Conservation (phyloP, 2,329 filamentous ascomycete species). For the Fusarium equiseti region DNA sequence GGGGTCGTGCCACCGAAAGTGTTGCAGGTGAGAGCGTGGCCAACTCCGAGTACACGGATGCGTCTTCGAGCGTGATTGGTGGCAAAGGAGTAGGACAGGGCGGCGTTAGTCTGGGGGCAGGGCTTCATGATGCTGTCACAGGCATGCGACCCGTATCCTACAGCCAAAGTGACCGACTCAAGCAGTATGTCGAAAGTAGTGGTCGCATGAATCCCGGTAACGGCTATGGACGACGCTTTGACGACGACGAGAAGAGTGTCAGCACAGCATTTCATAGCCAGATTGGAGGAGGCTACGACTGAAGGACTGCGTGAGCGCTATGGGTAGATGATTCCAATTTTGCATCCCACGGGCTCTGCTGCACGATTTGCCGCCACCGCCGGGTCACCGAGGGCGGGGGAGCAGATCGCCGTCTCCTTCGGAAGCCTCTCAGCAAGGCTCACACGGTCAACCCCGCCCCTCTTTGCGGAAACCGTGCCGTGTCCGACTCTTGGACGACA, state of each 20-base stretch:
- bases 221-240: conserved; percentile 77
- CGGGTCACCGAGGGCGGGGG: conserved; percentile 38
- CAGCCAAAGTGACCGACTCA: conserved; percentile 80
- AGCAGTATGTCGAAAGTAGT: conserved; percentile 91
- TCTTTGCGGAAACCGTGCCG: conserved; percentile 40
- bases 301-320: conserved; percentile 51
- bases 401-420: conserved; percentile 38
- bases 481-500: conserved; percentile 41
- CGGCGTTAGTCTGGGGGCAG: conserved; percentile 85
- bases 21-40: conserved; percentile 93
- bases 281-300: conserved; percentile 75
- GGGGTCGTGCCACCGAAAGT: conserved; percentile 78
- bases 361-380: conserved; percentile 38
- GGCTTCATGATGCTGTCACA: conserved; percentile 80
- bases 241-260: conserved; percentile 96
- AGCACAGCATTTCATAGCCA: conserved; percentile 98
- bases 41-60: conserved; percentile 89
- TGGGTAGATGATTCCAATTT: conserved; percentile 49
- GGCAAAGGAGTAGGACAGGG: conserved; percentile 83
- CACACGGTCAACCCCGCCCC: conserved; percentile 35
- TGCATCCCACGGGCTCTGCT: conserved; percentile 47
- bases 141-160: conserved; percentile 70
- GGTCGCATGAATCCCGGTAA: conserved; percentile 75
- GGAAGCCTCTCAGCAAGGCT: conserved; percentile 42
- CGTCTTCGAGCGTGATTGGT: conserved; percentile 80